phyloP scores from a whole-genome alignment of 2,329 filamentous ascomycete genomes.

The Aspergillus fischeri region DNA sequence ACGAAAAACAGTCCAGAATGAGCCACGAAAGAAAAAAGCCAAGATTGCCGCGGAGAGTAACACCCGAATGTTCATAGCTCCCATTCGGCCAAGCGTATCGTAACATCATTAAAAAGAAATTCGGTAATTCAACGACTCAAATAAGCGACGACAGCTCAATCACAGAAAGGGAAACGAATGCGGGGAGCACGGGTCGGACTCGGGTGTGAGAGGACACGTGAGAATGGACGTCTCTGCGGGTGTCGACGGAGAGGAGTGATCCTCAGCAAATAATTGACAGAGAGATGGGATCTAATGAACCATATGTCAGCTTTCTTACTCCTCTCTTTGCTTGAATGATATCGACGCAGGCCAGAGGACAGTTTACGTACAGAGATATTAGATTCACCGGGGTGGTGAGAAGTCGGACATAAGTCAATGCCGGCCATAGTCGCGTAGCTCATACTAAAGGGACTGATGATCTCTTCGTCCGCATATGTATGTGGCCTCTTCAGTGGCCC shows the following conservation, averaged over 20 bases:
- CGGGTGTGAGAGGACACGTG: slow-evolving; percentile 40
- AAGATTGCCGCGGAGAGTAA: background rate
- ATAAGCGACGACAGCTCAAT: background rate
- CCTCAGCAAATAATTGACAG: slow-evolving; percentile 35
- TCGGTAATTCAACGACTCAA: background rate
- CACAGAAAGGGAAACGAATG: slow-evolving; percentile 26
- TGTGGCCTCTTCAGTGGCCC: slow-evolving; percentile 50
- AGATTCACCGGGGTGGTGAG: slow-evolving; percentile 33
- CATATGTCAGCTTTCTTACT: slow-evolving; percentile 14
- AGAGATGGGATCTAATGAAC: slow-evolving; percentile 33
- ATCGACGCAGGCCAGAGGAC: slow-evolving; percentile 18
- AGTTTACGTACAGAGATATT: slow-evolving; percentile 43
- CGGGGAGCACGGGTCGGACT: slow-evolving; percentile 39
- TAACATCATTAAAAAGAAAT: slow-evolving; percentile 5
- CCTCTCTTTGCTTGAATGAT: background rate
- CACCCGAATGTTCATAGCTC: background rate
- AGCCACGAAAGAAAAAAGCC: background rate
- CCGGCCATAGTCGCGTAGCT: slow-evolving; percentile 58
- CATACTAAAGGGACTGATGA: slow-evolving; percentile 57
- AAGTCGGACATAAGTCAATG: slow-evolving; percentile 46
- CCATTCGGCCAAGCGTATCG: slow-evolving; percentile 1
- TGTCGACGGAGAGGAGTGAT: slow-evolving; percentile 38
- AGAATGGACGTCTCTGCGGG: slow-evolving; percentile 38
- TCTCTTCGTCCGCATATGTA: slow-evolving; percentile 50
- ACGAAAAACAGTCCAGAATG: background rate